Evolutionary conservation across 768 basidiomycete genomes (phyloP).

Genomic region (Mycena amicta): DNA sequence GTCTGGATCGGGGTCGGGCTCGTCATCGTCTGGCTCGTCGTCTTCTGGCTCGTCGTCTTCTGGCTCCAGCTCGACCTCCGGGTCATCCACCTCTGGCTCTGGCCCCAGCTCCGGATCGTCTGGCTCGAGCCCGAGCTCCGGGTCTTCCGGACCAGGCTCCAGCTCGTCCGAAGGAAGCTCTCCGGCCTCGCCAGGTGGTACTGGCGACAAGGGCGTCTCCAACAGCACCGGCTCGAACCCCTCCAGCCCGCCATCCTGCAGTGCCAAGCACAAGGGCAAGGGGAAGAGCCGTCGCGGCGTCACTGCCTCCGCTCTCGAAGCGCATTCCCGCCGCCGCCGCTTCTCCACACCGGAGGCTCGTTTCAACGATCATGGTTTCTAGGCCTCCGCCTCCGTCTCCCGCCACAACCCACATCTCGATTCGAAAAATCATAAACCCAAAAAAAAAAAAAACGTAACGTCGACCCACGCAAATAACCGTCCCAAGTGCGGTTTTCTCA

Average conservation of each 20-base stretch:
- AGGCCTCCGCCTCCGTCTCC: neutral
- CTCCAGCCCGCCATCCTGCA: neutral
- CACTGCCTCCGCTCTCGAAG: constrained; percentile 1
- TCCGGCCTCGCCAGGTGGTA: neutral
- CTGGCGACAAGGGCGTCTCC: neutral
- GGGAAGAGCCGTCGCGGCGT: neutral
- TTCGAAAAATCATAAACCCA: neutral
- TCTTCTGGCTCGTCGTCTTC: constrained; percentile 1
- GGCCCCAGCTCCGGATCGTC: neutral
- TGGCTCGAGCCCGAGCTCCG: neutral
- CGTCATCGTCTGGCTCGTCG: neutral
- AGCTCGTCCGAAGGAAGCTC: neutral
- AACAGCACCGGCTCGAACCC: neutral
- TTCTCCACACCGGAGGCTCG: constrained; percentile 4
- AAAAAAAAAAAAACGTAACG: neutral
- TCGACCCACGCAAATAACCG: neutral
- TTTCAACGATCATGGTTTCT: constrained; percentile 10
- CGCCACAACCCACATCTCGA: neutral
- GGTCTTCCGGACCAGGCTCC: too few relatives aligned
- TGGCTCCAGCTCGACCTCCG: neutral
- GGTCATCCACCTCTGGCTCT: neutral
- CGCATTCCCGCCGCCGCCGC: constrained; percentile 9
- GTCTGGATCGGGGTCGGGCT: neutral
- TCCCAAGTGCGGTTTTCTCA: neutral
- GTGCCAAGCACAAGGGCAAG: neutral